Base-by-base conservation (phyloP, 2,329 filamentous ascomycete genomes). In the Stemphylium vesicarium region DNA sequence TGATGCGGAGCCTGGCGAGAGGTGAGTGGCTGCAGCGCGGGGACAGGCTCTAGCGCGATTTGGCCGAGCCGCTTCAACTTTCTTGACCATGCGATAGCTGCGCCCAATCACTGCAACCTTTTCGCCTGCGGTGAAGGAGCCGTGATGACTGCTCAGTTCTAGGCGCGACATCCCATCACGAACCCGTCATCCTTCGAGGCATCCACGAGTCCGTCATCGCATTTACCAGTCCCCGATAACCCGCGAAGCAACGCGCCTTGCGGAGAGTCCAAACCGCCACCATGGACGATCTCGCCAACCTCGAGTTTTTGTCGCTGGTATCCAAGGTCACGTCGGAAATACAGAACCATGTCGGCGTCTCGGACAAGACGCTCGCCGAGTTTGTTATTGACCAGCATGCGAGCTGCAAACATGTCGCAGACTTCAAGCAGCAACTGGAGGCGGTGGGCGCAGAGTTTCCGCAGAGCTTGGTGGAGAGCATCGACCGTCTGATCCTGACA, bases 281-380 rank as follows among this genome's bases (percentile, higher is more conserved):
- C 58, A 96, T 97, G 92, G 92, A 96, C 73, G 94, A 97, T 72
- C 84, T 99, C 64, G 86, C 91, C 75, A 90, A 91, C 67, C 87
- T 99, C 73, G 95, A 99, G 82, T 83, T 96, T 57, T 84, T 99
- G 49, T 96, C 93, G 68, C 88, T 99, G 70, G 92, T 98, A 52
- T 95, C 92, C 45, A 96, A 94, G 76, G 92, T 99, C 66, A 92
- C 92, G 12, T 94, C 90, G 15, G 95, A 99, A 77, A 83, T 99
- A 48, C 89, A 96, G 69, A 99, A 99, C 72, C 91, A 99, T 78
- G 79, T 98, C 56, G 92, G 93, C 51, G 87, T 97, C 67, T 90
- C 85, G 73, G 93, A 99, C 78, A 97, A 96, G 78, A 96, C 92
- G 4, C 86, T 99, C 22, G 93, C 95, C 65, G 95, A 99, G 77